Evolutionary conservation across 1,139 yeast genomes (phyloP), one percentile per base, ranked within the genome.

Genomic region (Magnusiomyces fungicola): DNA sequence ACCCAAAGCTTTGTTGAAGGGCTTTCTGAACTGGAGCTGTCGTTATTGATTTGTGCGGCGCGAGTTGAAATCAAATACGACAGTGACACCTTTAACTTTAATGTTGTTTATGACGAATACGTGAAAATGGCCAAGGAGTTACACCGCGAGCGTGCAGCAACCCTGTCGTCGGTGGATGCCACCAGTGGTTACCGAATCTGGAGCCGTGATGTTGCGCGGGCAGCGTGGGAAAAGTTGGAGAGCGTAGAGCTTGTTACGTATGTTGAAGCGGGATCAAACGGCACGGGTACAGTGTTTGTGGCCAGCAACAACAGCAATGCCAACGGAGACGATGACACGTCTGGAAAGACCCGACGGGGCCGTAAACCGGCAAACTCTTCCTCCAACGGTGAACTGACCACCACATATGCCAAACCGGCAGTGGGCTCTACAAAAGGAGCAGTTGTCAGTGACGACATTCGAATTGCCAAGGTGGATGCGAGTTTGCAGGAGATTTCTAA

Each of bases 41-140:
- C 83, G 7, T 61, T 90, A 34, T 68, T 85, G 7, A 78, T 89
- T 4, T 79, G 89, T 39, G 83, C 90, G 0, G 84, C 94, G 0
- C 71, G 97, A 39, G 81, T 83, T 53, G 71, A 79, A 21, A 73
- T 78, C 51, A 83, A 81, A 58, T 75, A 75, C 34, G 81, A 78
- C 33, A 67, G 79, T 16, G 79, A 72, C 4, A 56, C 61, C 3
- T 59, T 69, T 40, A 90, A 88, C 63, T 83, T 89, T 66, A 86
- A 83, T 56, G 70, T 88, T 54, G 85, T 83, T 0, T 84, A 82
- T 62, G 80, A 80, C 38, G 97, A 92, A 64, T 92, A 88, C 63
- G 63, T 65, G n/a, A 69, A 68, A 1, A 73, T 81, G 73, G 72
- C 81, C 43, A 75, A 76, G 51, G 59, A 64, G 0, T 66, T 74